Conservation (phyloP, 805 yeast genomes). For the Candida peoriensis region DNA sequence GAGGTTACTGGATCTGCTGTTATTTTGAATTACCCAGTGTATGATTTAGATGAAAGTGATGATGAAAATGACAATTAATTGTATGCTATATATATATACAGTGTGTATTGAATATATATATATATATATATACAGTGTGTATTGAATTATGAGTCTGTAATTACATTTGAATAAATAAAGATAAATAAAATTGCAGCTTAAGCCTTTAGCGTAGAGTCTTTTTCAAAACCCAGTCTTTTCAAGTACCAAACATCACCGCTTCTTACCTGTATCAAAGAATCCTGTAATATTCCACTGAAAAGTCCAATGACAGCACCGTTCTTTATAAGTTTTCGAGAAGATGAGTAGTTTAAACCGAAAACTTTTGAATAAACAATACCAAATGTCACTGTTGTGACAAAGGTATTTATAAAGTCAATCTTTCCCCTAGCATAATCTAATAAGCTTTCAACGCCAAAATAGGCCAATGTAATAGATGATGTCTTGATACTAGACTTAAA, state of each 20-base stretch:
- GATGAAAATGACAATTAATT: constrained; percentile 31
- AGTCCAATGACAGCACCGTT: constrained; percentile 59
- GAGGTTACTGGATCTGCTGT: constrained; percentile 91
- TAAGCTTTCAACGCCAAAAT: constrained; percentile 58
- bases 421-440: constrained; percentile 50
- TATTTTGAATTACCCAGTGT: constrained; percentile 75
- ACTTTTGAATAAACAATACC: constrained; percentile 49
- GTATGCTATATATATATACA: background rate
- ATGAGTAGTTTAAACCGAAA: constrained; percentile 35
- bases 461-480: constrained; percentile 39
- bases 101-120: too few species aligned
- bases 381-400: constrained; percentile 46
- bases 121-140: background rate
- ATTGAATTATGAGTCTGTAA: background rate
- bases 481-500: constrained; percentile 37
- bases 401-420: constrained; percentile 59
- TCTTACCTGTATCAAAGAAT: constrained; percentile 47
- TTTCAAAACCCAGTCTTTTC: too few species aligned
- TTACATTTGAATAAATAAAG: constrained; percentile 1
- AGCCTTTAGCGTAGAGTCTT: background rate
- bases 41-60: constrained; percentile 64
- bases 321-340: constrained; percentile 36
- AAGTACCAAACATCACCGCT: constrained; percentile 67
- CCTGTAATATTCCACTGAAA: constrained; percentile 61
- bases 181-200: constrained; percentile 2